Evolutionary conservation across 2,329 filamentous ascomycete genomes (phyloP).

Genomic region (Penicillium palitans): DNA sequence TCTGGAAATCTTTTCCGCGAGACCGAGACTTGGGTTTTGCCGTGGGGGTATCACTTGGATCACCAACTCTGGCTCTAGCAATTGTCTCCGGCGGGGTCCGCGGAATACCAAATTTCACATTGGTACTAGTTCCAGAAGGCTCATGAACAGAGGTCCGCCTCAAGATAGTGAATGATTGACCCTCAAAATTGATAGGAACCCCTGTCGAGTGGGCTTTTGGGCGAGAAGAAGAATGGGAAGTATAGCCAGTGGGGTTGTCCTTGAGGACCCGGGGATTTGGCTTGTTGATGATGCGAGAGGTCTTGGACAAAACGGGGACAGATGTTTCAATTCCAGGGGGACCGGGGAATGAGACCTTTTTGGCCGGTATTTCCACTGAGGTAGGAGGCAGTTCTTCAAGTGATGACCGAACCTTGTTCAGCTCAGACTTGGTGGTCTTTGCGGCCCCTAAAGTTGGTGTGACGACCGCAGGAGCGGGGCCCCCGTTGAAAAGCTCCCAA

Average conservation of each 20-base stretch:
- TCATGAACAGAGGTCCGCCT: not conserved
- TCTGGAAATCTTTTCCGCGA: slow-evolving; percentile 1
- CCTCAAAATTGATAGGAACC: not conserved
- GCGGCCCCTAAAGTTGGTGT: not conserved
- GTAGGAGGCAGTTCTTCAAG: slow-evolving; percentile 11
- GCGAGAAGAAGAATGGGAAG: not conserved
- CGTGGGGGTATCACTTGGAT: slow-evolving; percentile 3
- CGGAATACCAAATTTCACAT: not conserved
- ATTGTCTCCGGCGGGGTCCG: slow-evolving; percentile 1
- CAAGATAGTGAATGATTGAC: slow-evolving; percentile 11
- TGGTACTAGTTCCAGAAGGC: not conserved
- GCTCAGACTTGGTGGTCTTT: not conserved
- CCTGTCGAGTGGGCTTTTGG: not conserved
- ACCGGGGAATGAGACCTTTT: not conserved
- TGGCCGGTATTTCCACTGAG: slow-evolving; percentile 22
- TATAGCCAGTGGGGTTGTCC: not conserved
- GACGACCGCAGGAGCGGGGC: slow-evolving; percentile 14
- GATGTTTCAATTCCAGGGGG: not conserved
- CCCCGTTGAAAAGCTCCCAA: slow-evolving; percentile 42
- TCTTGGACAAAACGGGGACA: slow-evolving; percentile 6
- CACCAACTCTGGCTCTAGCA: not conserved
- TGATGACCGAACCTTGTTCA: not conserved
- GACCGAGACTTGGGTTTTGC: slow-evolving; percentile 6
- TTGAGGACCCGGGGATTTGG: not conserved
- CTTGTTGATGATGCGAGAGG: slow-evolving; percentile 2